Evolutionary conservation across 2,329 filamentous ascomycete genomes (phyloP).

Genomic region (Ophidiomyces ophidiicola): DNA sequence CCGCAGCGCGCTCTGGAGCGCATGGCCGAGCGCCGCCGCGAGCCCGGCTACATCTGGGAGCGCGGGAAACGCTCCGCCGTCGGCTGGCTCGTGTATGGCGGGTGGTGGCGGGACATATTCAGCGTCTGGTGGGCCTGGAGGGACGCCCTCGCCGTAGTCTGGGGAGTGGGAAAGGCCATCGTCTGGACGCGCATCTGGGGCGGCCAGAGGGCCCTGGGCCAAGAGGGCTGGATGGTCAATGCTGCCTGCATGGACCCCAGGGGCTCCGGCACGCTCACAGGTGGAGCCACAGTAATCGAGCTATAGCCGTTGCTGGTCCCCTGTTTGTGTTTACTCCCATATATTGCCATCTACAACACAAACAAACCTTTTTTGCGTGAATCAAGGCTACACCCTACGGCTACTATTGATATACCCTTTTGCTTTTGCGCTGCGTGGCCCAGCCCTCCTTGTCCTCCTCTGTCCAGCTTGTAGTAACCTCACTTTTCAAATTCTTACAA

Average conservation of each 20-base stretch:
- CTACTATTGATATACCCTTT: no score
- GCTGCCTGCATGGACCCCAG: slow-evolving; percentile 37
- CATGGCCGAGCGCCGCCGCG: slow-evolving; percentile 37
- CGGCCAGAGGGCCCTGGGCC: slow-evolving; percentile 28
- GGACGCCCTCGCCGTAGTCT: slow-evolving; percentile 39
- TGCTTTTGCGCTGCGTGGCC: no score
- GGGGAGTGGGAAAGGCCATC: slow-evolving; percentile 44
- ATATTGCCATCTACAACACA: background rate
- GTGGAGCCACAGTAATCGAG: slow-evolving; percentile 29
- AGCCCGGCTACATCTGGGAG: slow-evolving; percentile 19
- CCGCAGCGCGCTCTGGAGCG: slow-evolving; percentile 59
- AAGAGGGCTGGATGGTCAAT: slow-evolving; percentile 45
- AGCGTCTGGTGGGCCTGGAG: slow-evolving; percentile 33
- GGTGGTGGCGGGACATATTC: slow-evolving; percentile 11
- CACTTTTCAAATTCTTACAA: no score
- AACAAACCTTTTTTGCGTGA: no score
- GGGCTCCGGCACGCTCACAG: slow-evolving; percentile 25
- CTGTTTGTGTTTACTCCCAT: background rate
- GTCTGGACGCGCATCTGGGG: slow-evolving; percentile 51
- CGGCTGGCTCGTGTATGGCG: slow-evolving; percentile 12
- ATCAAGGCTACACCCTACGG: no score
- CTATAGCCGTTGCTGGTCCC: no score
- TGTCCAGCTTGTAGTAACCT: no score
- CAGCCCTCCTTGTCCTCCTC: no score
- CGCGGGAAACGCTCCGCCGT: slow-evolving; percentile 8